Base-by-base conservation (phyloP, 2,329 filamentous ascomycete genomes). In the Fusarium sp. region DNA sequence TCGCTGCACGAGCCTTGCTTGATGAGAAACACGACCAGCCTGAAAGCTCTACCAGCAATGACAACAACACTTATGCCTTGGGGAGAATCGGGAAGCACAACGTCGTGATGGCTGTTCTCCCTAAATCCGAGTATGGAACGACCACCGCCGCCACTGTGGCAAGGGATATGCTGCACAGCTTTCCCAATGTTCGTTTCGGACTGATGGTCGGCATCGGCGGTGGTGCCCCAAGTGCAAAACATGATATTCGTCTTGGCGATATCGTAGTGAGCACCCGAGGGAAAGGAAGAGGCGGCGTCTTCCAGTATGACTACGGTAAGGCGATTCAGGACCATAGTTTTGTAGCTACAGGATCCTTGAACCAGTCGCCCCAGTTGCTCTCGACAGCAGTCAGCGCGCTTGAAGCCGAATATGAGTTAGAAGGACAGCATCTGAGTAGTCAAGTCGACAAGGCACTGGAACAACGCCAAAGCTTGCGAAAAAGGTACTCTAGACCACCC, bases 1-100 rank as follows among this genome's bases (percentile, higher is more conserved):
- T 78, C 40, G 80, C 81, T 9, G 81, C 81, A 4, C 65, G 67
- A 33, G 66, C 52, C 0, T 77, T 82, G 23, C 77, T 83, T 7
- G 80, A 84, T 46, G 77, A 82, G 65, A 37, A 73, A 44, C 77
- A 82, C 48, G 73, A 73, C 0, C 5, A 19, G 0, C 75, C 69
- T 0, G 67, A 73, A 30, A 17, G 76, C 76, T 35, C 74, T 17
- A n/a, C 58, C 2, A 19, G 23, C 6, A 25, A 73, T 13, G 77
- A 78, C 25, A 72, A 71, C 46, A 68, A 70, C 7, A 75, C 71
- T 25, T 81, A 81, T 56, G 66, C 67, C 2, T 61, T 77, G 0
- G 79, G 78, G 0, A 62, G 43, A 0, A 76, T 81, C 3, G 75
- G 74, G 1, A 56, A 58, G 7, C 78, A 81, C 33, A 77, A 81